Conservation (phyloP, 441 rosid species). For the Flueggea neowawraea region DNA sequence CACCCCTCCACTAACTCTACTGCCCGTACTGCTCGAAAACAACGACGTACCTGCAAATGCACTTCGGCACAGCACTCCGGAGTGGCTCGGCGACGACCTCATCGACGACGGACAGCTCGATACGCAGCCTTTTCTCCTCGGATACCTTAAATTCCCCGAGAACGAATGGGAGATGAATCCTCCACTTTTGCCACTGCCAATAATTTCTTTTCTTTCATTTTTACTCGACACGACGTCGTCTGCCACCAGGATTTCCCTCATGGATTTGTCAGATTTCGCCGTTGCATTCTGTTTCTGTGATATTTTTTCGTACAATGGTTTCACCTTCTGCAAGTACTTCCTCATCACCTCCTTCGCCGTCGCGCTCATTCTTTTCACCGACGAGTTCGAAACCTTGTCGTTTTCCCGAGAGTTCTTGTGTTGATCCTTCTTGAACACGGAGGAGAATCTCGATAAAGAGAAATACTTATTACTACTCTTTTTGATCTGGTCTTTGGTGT, state of each 20-base stretch:
- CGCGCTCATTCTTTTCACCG: constrained; percentile 70
- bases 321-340: constrained; percentile 85
- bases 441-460: constrained; percentile 73
- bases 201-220: constrained; percentile 20
- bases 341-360: constrained; percentile 82
- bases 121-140: constrained; percentile 54
- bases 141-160: constrained; percentile 82
- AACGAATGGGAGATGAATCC: constrained; percentile 57
- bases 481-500: constrained; percentile 28
- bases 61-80: constrained; percentile 58
- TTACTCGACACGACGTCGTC: not conserved
- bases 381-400: constrained; percentile 22
- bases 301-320: constrained; percentile 84
- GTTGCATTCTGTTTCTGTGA: constrained; percentile 58
- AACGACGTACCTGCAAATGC: constrained; percentile 17
- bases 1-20: constrained; percentile 9
- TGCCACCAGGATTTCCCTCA: constrained; percentile 5
- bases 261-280: constrained; percentile 26
- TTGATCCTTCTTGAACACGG: constrained; percentile 77
- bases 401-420: constrained; percentile 14
- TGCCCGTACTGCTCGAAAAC: constrained; percentile 1
- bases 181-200: constrained; percentile 1
- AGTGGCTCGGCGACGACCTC: constrained; percentile 90
- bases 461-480: constrained; percentile 45
- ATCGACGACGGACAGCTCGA: constrained; percentile 95